A percentile compares a stretch with the other conserved stretches of the same genome.
Evolutionary conservation across 345 rosid species (phyloP).

Genomic region (Kandelia obovata): DNA sequence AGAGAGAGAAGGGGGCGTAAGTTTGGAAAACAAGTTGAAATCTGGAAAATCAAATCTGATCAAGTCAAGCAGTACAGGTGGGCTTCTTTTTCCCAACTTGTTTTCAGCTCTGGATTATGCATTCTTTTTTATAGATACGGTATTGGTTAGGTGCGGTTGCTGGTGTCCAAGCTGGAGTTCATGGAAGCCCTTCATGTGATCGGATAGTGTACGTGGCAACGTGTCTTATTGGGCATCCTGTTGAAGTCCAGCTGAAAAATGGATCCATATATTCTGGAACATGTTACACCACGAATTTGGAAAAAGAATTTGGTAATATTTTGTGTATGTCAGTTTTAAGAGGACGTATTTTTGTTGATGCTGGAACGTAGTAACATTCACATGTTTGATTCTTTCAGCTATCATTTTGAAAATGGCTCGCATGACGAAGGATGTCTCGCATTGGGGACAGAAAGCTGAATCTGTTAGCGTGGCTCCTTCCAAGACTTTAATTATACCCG

Average conservation of each 20-base stretch:
- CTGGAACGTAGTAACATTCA: not conserved
- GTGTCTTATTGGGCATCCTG: slow-evolving; percentile 73
- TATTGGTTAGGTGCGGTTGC: slow-evolving; percentile 35
- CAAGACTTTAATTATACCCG: slow-evolving; percentile 65
- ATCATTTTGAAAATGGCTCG: slow-evolving; percentile 87
- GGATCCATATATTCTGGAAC: slow-evolving; percentile 84
- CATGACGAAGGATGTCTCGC: slow-evolving; percentile 57
- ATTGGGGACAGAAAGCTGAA: slow-evolving; percentile 57
- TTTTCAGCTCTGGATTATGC: slow-evolving; percentile 5
- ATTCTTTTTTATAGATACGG: slow-evolving; percentile 14
- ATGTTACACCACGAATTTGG: slow-evolving; percentile 69
- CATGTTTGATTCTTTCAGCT: slow-evolving; percentile 45
- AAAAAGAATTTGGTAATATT: slow-evolving; percentile 75
- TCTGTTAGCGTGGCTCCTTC: slow-evolving; percentile 61
- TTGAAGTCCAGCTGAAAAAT: slow-evolving; percentile 85
- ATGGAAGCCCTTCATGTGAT: slow-evolving; percentile 54
- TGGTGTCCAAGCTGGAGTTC: slow-evolving; percentile 47
- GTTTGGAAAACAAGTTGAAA: slow-evolving; percentile 50
- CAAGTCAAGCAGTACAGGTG: slow-evolving; percentile 48
- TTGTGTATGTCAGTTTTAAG: slow-evolving; percentile 12
- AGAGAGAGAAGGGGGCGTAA: slow-evolving; percentile 54
- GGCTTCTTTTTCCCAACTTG: slow-evolving; percentile 18
- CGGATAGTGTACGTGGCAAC: slow-evolving; percentile 62
- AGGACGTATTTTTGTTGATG: not conserved
- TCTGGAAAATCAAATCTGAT: slow-evolving; percentile 48